phyloP scores from a whole-genome alignment of 192 early-diverging fungal species.

The Backusella tarrabulga region DNA sequence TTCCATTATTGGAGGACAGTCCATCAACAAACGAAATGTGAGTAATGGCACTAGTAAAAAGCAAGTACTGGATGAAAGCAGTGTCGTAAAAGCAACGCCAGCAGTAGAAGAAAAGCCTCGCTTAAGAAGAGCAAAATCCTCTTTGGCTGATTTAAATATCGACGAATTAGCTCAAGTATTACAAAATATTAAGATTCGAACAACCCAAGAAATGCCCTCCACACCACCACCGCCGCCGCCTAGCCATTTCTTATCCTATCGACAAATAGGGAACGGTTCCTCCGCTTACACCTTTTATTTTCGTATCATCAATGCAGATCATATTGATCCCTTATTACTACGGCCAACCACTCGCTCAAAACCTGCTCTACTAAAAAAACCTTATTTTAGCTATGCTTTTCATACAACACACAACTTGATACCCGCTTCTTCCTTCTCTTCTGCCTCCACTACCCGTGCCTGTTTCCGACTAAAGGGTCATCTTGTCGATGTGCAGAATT shows the following conservation, averaged over 20 bases:
- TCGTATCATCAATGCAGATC: slow-evolving; percentile 28
- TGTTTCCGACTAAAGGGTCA: slow-evolving; percentile 32
- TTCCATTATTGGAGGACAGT: background rate
- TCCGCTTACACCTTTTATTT: slow-evolving; percentile 32
- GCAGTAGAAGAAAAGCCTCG: background rate
- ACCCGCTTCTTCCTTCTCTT: slow-evolving; percentile 22
- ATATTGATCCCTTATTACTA: slow-evolving; percentile 15
- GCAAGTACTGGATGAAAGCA: background rate
- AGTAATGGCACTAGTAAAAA: background rate
- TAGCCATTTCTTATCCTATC: slow-evolving; percentile 16
- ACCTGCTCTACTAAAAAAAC: slow-evolving; percentile 4
- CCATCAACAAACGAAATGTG: background rate
- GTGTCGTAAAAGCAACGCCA: background rate
- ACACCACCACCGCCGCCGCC: background rate
- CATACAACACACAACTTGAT: slow-evolving; percentile 15
- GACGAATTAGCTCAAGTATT: slow-evolving; percentile 13
- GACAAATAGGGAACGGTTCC: slow-evolving; percentile 31
- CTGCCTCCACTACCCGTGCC: background rate
- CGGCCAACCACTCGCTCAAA: background rate
- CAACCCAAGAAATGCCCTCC: background rate
- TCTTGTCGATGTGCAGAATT: slow-evolving; percentile 24
- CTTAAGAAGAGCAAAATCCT: slow-evolving; percentile 11
- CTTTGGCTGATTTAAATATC: slow-evolving; percentile 14
- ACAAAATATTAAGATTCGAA: slow-evolving; percentile 5
- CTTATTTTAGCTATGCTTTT: slow-evolving; percentile 30